phyloP scores from a whole-genome alignment of 225 moss, liverwort and hornwort genomes.

The Neckera pumila region DNA sequence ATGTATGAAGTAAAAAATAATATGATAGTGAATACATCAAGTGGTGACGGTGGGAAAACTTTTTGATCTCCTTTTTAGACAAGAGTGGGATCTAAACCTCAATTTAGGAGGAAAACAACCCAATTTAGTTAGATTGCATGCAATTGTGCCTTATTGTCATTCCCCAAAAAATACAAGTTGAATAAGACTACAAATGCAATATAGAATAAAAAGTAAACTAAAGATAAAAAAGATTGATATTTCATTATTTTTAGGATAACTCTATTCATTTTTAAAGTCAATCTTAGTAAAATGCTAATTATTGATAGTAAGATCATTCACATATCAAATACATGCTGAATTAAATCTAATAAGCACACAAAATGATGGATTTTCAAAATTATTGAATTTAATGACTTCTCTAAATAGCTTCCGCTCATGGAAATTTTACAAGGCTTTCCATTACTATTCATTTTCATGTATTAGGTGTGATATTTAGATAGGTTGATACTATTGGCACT shows the following conservation, averaged over 20 bases:
- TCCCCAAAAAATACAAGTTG: not conserved
- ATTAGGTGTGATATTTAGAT: not conserved
- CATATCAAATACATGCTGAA: not conserved
- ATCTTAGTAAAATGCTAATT: not conserved
- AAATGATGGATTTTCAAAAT: not conserved
- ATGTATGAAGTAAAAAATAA: not conserved
- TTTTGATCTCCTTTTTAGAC: not conserved
- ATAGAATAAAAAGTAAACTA: not conserved
- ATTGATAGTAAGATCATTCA: not conserved
- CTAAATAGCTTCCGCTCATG: not conserved
- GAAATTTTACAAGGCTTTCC: not conserved
- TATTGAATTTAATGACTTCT: not conserved
- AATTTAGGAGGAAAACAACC: not conserved
- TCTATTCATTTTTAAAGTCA: not conserved
- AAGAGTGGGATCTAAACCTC: not conserved
- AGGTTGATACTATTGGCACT: not conserved
- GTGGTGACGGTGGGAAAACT: rapidly evolving
- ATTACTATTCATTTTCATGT: not conserved
- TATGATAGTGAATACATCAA: not conserved
- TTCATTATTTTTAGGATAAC: not conserved
- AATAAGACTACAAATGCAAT: not conserved
- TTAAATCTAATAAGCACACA: not conserved
- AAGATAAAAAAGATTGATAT: not conserved
- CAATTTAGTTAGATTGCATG: not conserved
- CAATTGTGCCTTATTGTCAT: not conserved